Conservation (phyloP, 2,329 filamentous ascomycete genomes). For the Onygenales sp. region DNA sequence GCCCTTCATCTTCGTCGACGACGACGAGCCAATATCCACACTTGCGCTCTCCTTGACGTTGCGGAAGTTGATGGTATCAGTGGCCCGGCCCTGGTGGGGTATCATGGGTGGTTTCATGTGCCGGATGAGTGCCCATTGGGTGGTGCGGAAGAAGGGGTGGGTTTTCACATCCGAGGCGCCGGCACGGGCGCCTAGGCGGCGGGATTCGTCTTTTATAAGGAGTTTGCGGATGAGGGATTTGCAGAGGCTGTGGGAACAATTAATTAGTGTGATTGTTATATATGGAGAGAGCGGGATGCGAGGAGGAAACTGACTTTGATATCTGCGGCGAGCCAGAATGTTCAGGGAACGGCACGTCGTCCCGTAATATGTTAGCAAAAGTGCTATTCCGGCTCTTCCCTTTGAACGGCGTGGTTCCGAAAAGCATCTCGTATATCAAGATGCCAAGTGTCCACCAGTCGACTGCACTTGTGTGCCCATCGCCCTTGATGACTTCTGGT, state of each 20-base stretch:
- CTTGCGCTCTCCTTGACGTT: slow-evolving; percentile 97
- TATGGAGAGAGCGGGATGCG: background rate
- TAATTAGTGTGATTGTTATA: background rate
- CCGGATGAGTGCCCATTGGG: slow-evolving; percentile 91
- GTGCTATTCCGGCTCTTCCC: slow-evolving; percentile 98
- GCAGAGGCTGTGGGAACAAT: slow-evolving; percentile 57
- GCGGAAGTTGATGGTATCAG: slow-evolving; percentile 94
- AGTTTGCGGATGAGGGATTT: slow-evolving; percentile 95
- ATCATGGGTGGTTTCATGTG: slow-evolving; percentile 98
- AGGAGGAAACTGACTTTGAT: slow-evolving; percentile 63
- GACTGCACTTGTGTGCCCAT: slow-evolving; percentile 93
- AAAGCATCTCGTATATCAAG: slow-evolving; percentile 97
- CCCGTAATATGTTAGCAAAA: slow-evolving; percentile 91
- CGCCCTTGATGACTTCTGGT: slow-evolving; percentile 96
- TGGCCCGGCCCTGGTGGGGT: slow-evolving; percentile 77
- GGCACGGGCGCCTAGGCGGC: slow-evolving; percentile 82
- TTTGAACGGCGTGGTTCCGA: slow-evolving; percentile 97
- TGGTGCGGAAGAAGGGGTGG: slow-evolving; percentile 91
- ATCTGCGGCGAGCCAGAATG: slow-evolving; percentile 73
- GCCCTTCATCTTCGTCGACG: slow-evolving; percentile 50
- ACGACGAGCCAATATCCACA: slow-evolving; percentile 54
- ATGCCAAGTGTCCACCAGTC: slow-evolving; percentile 99
- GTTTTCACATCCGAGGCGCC: slow-evolving; percentile 94
- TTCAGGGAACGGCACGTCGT: slow-evolving; percentile 94
- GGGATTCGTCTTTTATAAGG: slow-evolving; percentile 94